Evolutionary conservation across 805 yeast species (phyloP), one percentile per base, ranked within the genome.

Genomic region (Cyberlindnera veronae): DNA sequence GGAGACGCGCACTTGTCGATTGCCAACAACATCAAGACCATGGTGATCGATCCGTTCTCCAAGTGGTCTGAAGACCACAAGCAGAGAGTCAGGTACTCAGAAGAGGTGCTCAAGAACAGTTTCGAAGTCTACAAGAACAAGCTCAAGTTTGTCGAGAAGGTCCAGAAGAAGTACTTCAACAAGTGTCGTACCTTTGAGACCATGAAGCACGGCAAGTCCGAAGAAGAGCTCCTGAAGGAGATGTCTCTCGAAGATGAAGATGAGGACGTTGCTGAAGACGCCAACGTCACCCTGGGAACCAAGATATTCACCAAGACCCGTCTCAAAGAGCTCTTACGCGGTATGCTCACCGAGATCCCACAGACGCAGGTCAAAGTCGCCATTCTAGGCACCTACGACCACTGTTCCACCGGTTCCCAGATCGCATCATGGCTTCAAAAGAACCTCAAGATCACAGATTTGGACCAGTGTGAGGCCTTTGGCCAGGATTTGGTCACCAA

Each of bases 51-150:
- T 18, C 95, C 95, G 1, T 87, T 87, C 53, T 60, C 76, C 10
- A 72, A 74, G 51, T 88, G 95, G 95, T 72, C 89, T 30, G 67
- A 66, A 14, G 89, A 82, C 38, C 95, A 87, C 61, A 73, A 72
- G 38, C 76, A 75, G 49, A 65, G 95, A 34, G 72, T 87, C 2
- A 77, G 74, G 29, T 76, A 73, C 52, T 77, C 85, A 14, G 81
- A 79, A 39, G 67, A 71, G 41, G 67, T 71, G 5, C 62, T 86
- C 29, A 61, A 64, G 36, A 68, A 64, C 16, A 78, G 76, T 48
- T 68, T 76, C 32, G 73, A 72, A 49, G 67, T 62, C 34, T 84
- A 76, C 58, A 75, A 76, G 34, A 68, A 63, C 38, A 71, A 66
- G 29, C 63, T 68, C 46, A 57, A 60, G 12, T 60, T 62, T 26